Conservation (phyloP, 805 yeast species). For the Ogataea ganodermae region DNA sequence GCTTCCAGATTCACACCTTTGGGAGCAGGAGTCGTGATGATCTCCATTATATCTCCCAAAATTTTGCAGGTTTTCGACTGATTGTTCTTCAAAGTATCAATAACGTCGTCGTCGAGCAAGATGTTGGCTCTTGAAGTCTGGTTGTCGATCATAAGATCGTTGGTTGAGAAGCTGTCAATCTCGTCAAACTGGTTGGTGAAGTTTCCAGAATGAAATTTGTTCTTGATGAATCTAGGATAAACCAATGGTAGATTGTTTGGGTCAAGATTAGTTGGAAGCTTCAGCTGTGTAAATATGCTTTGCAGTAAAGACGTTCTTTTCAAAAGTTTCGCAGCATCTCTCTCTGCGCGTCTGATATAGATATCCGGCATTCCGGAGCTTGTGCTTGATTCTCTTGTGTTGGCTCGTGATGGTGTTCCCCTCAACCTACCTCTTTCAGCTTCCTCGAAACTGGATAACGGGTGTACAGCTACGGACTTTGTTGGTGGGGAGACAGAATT, state of each 20-base stretch:
- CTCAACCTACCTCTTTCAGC: conserved; percentile 5
- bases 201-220: conserved; percentile 75
- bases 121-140: conserved; percentile 35
- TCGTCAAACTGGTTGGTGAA: conserved; percentile 70
- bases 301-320: conserved; percentile 20
- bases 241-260: conserved; percentile 54
- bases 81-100: conserved; percentile 38
- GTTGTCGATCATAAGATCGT: conserved; percentile 34
- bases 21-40: conserved; percentile 42
- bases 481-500: neutral
- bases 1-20: conserved; percentile 20
- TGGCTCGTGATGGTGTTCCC: neutral
- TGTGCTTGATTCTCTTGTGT: conserved; percentile 8
- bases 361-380: conserved; percentile 12
- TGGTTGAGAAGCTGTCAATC: conserved; percentile 25
- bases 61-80: conserved; percentile 41
- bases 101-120: conserved; percentile 52
- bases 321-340: conserved; percentile 26
- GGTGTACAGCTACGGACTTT: neutral
- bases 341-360: conserved; percentile 27
- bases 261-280: conserved; percentile 17
- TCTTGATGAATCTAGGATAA: conserved; percentile 66
- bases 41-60: conserved; percentile 44
- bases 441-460: neutral
- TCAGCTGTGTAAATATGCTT: conserved; percentile 19